Conservation (phyloP, 345 rosid genomes). For the Geranium brycei region DNA sequence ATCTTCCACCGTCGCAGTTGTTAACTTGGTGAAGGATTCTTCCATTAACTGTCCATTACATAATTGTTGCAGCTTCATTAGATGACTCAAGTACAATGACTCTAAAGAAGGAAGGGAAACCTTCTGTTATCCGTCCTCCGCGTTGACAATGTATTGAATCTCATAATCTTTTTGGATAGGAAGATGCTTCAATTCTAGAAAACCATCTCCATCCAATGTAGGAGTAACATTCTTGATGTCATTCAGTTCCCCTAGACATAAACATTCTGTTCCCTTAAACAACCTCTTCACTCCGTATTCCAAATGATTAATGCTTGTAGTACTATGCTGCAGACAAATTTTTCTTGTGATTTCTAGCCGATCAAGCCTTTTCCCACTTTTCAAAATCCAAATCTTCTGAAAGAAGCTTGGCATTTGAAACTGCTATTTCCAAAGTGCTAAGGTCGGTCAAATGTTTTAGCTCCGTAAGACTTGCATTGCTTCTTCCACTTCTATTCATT, state of each 20-base stretch:
- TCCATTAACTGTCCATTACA: not conserved
- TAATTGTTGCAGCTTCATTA: slow-evolving; percentile 15
- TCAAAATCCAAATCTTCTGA: slow-evolving; percentile 1
- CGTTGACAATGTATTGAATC: not conserved
- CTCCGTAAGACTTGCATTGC: slow-evolving; percentile 14
- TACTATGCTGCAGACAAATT: too few relatives aligned
- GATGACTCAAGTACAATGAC: slow-evolving; percentile 8
- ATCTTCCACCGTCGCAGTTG: slow-evolving; percentile 1
- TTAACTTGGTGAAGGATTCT: slow-evolving; percentile 8
- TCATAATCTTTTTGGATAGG: slow-evolving; percentile 1
- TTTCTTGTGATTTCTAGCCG: slow-evolving; percentile 1
- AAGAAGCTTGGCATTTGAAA: slow-evolving; percentile 4
- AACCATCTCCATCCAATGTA: not conserved
- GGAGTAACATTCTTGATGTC: slow-evolving; percentile 2
- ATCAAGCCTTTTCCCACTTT: not conserved
- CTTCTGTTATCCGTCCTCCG: not conserved
- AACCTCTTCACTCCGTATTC: not conserved
- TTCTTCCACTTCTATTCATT: not conserved
- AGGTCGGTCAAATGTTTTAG: slow-evolving; percentile 10
- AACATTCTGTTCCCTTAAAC: slow-evolving; percentile 9
- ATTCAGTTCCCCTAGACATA: slow-evolving; percentile 6
- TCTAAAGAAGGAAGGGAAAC: slow-evolving; percentile 11
- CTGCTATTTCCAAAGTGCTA: not conserved
- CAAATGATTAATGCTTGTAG: too few relatives aligned
- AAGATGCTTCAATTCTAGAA: slow-evolving; percentile 13